Base-by-base conservation (phyloP, 2,329 filamentous ascomycete genomes). In the Scytalidium lignicola region DNA sequence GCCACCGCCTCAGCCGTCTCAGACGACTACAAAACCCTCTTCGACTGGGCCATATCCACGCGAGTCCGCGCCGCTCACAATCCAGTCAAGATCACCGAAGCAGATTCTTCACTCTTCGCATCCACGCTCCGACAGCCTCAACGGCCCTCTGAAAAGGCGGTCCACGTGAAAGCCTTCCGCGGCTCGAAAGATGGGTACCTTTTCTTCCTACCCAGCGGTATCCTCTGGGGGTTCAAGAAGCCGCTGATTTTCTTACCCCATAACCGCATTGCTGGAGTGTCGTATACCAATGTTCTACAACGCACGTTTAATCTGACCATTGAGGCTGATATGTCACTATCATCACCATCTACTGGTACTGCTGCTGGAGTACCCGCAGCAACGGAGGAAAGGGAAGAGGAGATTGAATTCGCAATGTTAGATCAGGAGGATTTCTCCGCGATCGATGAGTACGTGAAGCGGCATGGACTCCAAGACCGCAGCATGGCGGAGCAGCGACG, bases 161-260 rank as follows among this genome's bases (percentile, higher is more conserved):
- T 85, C 17, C 81, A 85, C 56, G 76, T 86, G 41, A 81, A 78
- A 58, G 83, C 77, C 1, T 85, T 85, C 65, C 73, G 83, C 41
- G 83, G 83, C 18, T 82, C 76, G 50, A 87, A 86, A 62, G 83
- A 87, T 51, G 83, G 83, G 0, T 85, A 76, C 55, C 69, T 86
- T 1, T 86, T 85, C 60, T 85, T 86, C 61, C 67, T 87, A 15
- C 75, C 81, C 26, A 81, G 73, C 21, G 83, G 83, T 13, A 85
- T 87, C 47, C 63, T 87, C 7, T 87, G 82, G 81, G 82, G 74
- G 0, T 87, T 83, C 70, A 86, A 85, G 66, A 87, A 86, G 65
- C 83, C 83, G 0, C 63, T 86, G 2, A 67, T 84, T 19, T 86
- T 85, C 57, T 70, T 86, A 4, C 80, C 82, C 3, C 72, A 85